Percentiles rank a stretch among this genome's conserved stretches.
Conservation (phyloP, 768 basidiomycete species). For the Termitomyces heimii region DNA sequence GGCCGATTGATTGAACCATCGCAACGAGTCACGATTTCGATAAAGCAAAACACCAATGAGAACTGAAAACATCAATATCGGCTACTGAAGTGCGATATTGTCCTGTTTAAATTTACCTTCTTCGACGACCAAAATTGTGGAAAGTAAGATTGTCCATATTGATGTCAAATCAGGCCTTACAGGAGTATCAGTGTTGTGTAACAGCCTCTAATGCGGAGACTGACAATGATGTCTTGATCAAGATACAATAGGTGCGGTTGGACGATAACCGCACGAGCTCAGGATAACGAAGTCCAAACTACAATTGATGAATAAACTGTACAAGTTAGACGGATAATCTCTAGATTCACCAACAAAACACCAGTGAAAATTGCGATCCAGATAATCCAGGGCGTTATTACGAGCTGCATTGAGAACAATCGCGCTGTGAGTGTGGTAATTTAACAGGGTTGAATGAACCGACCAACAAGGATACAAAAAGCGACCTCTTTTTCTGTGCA, state of each 20-base stretch:
- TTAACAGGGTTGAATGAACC: not conserved
- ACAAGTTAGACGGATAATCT: not conserved
- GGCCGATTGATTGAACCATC: conserved; percentile 19
- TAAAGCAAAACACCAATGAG: conserved; percentile 19
- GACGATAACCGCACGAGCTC: conserved; percentile 17
- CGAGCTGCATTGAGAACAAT: conserved; percentile 10
- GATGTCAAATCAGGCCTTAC: too few species aligned
- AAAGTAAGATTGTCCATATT: conserved; percentile 17
- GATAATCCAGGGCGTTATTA: conserved; percentile 21
- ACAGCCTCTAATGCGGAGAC: not conserved
- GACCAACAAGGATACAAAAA: conserved; percentile 10
- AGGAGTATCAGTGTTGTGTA: not conserved
- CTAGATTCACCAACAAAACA: conserved; percentile 18
- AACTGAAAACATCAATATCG: conserved; percentile 10
- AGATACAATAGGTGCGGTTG: conserved; percentile 24
- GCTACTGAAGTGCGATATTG: too few species aligned
- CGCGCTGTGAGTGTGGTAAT: too few species aligned
- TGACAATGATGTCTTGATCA: conserved; percentile 17
- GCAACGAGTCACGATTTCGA: conserved; percentile 17
- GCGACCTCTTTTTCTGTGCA: conserved; percentile 13
- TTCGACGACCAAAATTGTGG: conserved; percentile 16
- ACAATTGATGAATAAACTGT: not conserved
- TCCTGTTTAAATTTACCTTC: conserved; percentile 16
- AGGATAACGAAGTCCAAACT: conserved; percentile 21
- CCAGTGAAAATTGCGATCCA: conserved; percentile 21